phyloP scores from a whole-genome alignment of 768 basidiomycete species.

The Candolleomyces efflorescens region DNA sequence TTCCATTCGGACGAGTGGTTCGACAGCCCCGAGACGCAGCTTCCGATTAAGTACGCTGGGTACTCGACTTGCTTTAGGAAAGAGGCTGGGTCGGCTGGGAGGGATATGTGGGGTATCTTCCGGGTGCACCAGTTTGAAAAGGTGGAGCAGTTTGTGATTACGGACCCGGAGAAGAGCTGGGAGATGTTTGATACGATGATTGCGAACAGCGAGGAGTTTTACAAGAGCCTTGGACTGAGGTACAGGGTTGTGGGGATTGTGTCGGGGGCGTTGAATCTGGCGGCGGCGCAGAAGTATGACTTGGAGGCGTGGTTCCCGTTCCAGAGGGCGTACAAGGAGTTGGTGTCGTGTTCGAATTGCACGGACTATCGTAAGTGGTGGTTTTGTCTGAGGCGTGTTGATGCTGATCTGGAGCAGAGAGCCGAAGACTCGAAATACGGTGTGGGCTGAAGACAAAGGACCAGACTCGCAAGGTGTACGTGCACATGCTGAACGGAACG shows the following conservation, averaged over 20 bases:
- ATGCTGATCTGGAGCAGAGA: slow-evolving; percentile 52
- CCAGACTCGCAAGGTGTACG: slow-evolving; percentile 88
- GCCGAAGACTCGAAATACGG: slow-evolving; percentile 86
- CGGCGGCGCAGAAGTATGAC: slow-evolving; percentile 96
- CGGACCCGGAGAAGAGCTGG: slow-evolving; percentile 93
- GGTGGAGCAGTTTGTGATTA: slow-evolving; percentile 95
- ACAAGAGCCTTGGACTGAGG: slow-evolving; percentile 89
- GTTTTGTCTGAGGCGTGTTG: neutral
- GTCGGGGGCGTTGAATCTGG: slow-evolving; percentile 94
- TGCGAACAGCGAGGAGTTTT: slow-evolving; percentile 87
- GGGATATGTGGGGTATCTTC: slow-evolving; percentile 99
- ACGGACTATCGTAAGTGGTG: slow-evolving; percentile 90
- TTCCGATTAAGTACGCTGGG: slow-evolving; percentile 88
- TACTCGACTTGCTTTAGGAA: slow-evolving; percentile 98
- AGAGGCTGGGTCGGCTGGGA: slow-evolving; percentile 95
- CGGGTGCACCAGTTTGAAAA: slow-evolving; percentile 99
- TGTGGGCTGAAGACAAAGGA: slow-evolving; percentile 91
- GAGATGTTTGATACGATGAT: slow-evolving; percentile 92
- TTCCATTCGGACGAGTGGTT: slow-evolving; percentile 98
- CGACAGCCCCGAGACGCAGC: slow-evolving; percentile 84
- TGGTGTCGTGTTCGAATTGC: slow-evolving; percentile 97
- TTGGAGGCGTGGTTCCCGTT: slow-evolving; percentile 99
- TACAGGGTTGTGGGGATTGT: slow-evolving; percentile 95
- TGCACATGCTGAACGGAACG: slow-evolving; percentile 99
- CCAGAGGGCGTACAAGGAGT: slow-evolving; percentile 94